A percentile compares a stretch with the other conserved stretches of the same genome.
Conservation (phyloP, 2,329 filamentous ascomycete species). For the Xylaria sp. region DNA sequence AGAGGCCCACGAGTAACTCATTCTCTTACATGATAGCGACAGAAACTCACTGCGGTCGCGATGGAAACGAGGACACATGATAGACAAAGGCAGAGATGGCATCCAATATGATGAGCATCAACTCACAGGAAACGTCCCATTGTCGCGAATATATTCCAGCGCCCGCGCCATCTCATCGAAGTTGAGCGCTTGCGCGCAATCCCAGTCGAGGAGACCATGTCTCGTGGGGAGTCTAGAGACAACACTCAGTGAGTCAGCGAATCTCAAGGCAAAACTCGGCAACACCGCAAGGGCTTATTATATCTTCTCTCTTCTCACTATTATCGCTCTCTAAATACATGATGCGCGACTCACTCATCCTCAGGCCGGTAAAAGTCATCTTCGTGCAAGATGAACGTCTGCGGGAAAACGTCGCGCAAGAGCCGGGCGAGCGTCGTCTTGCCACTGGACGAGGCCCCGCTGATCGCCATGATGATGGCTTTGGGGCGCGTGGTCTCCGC, state of each 20-base stretch:
- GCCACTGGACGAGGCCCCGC: conserved; percentile 85
- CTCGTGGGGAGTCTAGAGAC: conserved; percentile 48
- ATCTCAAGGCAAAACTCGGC: not conserved
- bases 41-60: not conserved
- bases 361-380: conserved; percentile 94
- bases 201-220: conserved; percentile 76
- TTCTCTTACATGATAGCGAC: not conserved
- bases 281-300: not conserved
- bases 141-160: conserved; percentile 62
- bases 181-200: conserved; percentile 75
- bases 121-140: conserved; percentile 61
- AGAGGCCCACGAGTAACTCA: not conserved
- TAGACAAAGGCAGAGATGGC: not conserved
- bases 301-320: not conserved
- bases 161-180: conserved; percentile 62
- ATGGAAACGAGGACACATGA: not conserved
- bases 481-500: conserved; percentile 32
- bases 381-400: conserved; percentile 79
- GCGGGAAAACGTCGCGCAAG: conserved; percentile 73
- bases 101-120: not conserved
- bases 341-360: conserved; percentile 47
- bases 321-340: not conserved
- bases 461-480: conserved; percentile 70
- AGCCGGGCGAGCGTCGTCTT: conserved; percentile 91
- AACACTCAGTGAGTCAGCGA: conserved; percentile 3